Evolutionary conservation across 768 basidiomycete genomes (phyloP).

Genomic region (Termitomyces sp.): DNA sequence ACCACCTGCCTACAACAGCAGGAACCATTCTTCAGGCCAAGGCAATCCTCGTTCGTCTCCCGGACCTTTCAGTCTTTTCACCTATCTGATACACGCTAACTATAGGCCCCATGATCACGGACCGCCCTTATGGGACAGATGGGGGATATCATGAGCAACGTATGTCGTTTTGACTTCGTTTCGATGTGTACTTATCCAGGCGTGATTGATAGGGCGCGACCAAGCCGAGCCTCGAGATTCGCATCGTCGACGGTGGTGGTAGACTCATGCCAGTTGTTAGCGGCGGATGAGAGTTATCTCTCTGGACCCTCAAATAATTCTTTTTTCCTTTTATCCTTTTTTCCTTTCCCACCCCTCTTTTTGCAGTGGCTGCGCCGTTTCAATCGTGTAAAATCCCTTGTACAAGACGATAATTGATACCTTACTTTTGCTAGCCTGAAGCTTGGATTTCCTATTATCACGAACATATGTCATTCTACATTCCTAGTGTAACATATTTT

Average conservation of each 20-base stretch:
- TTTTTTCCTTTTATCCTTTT: too few species aligned
- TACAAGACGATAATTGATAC: background rate
- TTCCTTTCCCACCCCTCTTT: too few species aligned
- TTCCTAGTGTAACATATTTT: background rate
- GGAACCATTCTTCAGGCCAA: slow-evolving; percentile 8
- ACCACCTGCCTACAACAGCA: slow-evolving; percentile 19
- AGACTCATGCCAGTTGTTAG: background rate
- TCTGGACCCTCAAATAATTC: background rate
- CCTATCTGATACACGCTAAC: background rate
- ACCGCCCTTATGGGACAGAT: slow-evolving; percentile 7
- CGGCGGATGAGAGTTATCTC: background rate
- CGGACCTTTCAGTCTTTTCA: background rate
- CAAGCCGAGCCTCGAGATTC: background rate
- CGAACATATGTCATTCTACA: background rate
- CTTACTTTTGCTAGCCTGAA: background rate
- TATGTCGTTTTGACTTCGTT: background rate
- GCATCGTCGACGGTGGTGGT: background rate
- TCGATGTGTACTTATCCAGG: background rate
- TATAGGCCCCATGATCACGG: slow-evolving; percentile 10
- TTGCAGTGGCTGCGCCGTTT: background rate
- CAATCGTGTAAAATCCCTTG: background rate
- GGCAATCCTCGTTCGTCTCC: slow-evolving; percentile 15
- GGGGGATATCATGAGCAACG: slow-evolving; percentile 12
- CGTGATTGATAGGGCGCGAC: background rate
- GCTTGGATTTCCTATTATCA: background rate